phyloP scores from a whole-genome alignment of 2,329 filamentous ascomycete species.

The Cytospora mali region DNA sequence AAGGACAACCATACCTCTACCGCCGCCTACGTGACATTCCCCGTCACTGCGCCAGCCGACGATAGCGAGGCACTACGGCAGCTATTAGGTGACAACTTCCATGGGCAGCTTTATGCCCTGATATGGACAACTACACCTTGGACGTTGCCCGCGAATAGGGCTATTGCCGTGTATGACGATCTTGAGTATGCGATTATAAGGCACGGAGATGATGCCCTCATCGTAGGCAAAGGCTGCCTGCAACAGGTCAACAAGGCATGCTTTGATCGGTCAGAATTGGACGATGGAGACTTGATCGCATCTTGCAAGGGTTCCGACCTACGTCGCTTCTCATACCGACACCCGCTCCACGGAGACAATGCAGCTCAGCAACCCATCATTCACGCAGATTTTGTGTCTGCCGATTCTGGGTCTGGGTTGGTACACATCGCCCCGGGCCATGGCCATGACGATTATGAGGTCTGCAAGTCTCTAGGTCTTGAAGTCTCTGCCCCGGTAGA shows the following conservation, averaged over 20 bases:
- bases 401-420: conserved; percentile 89
- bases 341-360: conserved; percentile 64
- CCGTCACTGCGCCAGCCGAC: conserved; percentile 54
- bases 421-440: conserved; percentile 94
- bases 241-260: conserved; percentile 56
- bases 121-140: conserved; percentile 99
- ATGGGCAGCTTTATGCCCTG: conserved; percentile 69
- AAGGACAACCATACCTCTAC: conserved; percentile 72
- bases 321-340: conserved; percentile 66
- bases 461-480: conserved; percentile 72
- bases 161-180: conserved; percentile 78
- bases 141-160: conserved; percentile 92
- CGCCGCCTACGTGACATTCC: conserved; percentile 80
- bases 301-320: conserved; percentile 61
- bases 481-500: conserved; percentile 81
- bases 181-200: conserved; percentile 73
- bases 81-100: conserved; percentile 40
- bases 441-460: conserved; percentile 93
- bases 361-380: conserved; percentile 70
- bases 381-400: conserved; percentile 85
- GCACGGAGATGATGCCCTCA: conserved; percentile 58
- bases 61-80: conserved; percentile 44
- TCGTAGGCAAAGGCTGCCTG: conserved; percentile 74
- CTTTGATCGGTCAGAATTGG: conserved; percentile 54
- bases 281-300: conserved; percentile 9